Base-by-base conservation (phyloP, 2,329 filamentous ascomycete genomes). In the Pseudogymnoascus sp. region DNA sequence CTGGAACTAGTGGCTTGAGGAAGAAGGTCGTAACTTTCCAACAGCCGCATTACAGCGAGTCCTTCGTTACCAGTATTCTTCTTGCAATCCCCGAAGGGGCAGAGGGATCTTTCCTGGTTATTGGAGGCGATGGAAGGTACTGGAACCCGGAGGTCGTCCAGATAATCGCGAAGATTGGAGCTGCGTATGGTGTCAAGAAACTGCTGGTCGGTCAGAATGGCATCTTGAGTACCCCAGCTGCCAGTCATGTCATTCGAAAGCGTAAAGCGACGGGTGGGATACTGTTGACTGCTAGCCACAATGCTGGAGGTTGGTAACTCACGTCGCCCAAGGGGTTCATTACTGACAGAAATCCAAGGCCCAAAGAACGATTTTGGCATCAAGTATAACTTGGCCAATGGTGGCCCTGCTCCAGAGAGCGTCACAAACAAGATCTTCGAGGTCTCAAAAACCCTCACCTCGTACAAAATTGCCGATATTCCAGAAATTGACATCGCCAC, bases 11-110 rank as follows among this genome's bases (percentile, higher is more conserved):
- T 70, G 95, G 95, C 78, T 91, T 99, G 77, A 92, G 95, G 68
- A 99, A 99, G 81, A 98, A 96, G 86, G 95, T 98, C 80, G 92
- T 91, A 74, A 90, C 96, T 75, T 99, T 99, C 83, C 91, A 99
- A 78, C 83, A 97, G 78, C 83, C 88, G 65, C 85, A 99, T 80
- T 99, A 99, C 84, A 93, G 91, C 78, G 95, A 99, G 80, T 87
- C 93, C 61, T 99, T 99, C 77, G 85, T 99, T 70, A 84, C 93
- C 68, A 93, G 91, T 77, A 96, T 97, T 75, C 85, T 99, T 70
- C 86, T 96, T 66, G 96, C 95, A 61, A 99, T 99, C 72, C 95
- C 95, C 33, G 95, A 99, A 78, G 95, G 95, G 67, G 93, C 83
- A 62, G 81, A 97, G 73, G 93, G 87, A 28, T 71, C 65, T 53